These are phyloP conservation scores for Acacia confusa DNA, from an alignment of 306 rosid genomes.

Conservation along the genomic window DNA sequence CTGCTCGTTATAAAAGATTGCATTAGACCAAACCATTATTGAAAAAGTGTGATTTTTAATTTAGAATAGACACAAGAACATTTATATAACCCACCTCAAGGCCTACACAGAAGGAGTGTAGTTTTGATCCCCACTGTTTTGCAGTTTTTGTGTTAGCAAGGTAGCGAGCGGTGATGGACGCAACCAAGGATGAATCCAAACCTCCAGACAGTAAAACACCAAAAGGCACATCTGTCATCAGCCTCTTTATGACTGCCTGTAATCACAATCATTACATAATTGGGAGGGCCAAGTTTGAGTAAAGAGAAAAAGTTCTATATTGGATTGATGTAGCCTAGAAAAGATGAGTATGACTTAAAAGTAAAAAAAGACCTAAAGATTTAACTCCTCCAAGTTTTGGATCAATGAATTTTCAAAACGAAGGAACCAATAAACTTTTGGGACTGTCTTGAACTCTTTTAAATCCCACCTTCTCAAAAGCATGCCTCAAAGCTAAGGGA, in stretches of 20 bases:
- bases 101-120: conserved; percentile 94
- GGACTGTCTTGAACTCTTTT: neutral
- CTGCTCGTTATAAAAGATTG: conserved; percentile 40
- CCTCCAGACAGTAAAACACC: conserved; percentile 96
- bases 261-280: conserved; percentile 9
- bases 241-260: conserved; percentile 90
- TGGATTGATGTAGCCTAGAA: neutral
- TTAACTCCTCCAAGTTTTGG: neutral
- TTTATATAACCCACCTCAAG: conserved; percentile 54
- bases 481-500: conserved; percentile 69
- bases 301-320: neutral
- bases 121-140: conserved; percentile 90
- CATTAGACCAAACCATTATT: conserved; percentile 9
- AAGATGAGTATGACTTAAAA: neutral
- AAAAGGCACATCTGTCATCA: conserved; percentile 98
- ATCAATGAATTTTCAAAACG: neutral
- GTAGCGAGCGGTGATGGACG: conserved; percentile 91
- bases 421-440: neutral
- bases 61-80: neutral
- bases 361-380: neutral
- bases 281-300: neutral
- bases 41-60: neutral
- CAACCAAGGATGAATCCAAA: conserved; percentile 90
- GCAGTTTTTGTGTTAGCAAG: conserved; percentile 78
- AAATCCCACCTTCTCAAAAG: conserved; percentile 71